Evolutionary conservation across 1,139 yeast species (phyloP), one percentile per base, ranked within the genome.

Genomic region (Diutina siamensis): DNA sequence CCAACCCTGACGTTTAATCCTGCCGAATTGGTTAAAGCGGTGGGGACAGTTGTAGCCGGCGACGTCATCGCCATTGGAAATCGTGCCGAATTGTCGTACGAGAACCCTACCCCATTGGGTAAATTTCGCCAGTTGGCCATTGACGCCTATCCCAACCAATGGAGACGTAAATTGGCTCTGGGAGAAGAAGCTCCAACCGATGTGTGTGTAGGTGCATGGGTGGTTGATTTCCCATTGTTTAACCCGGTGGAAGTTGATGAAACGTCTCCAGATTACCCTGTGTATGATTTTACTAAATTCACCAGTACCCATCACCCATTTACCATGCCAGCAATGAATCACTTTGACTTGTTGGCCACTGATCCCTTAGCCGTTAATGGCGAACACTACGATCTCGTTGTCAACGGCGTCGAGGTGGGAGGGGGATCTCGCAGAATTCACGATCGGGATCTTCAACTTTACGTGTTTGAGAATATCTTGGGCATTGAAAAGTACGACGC

Each of bases 351-450:
- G 2, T 64, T 89, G 4, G 68, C 60, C 9, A 51, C 67, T 0
- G 67, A 69, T 27, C 95, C 95, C 2, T 63, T 86, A 42, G 57
- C 64, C 32, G 92, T 83, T 1, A 72, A 78, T 44, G 98, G 97
- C n/a, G 94, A 86, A 55, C 98, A 94, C 60, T 92, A 88, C 59
- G 99, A 92, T 59, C 65, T 92, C 28, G 98, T 94, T 1, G 69
- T 94, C 35, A 92, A 92, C 57, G 99, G 98, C 1, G 88, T 86
- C 5, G 99, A 92, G 60, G 75, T 89, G 2, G 99, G 98, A 22
- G 99, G 99, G 22, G 99, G 99, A 0, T 86, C 96, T 12, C 74
- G 96, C 54, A 87, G 99, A 76, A 75, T 92, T 27, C 99, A 92
- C 59, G 96, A 88, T 58, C 71, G 92, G 0, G 70, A 65, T 13